A percentile compares a stretch with the other conserved stretches of the same genome.
Conservation (phyloP, 2,329 filamentous ascomycete species). For the Fusarium sp. region DNA sequence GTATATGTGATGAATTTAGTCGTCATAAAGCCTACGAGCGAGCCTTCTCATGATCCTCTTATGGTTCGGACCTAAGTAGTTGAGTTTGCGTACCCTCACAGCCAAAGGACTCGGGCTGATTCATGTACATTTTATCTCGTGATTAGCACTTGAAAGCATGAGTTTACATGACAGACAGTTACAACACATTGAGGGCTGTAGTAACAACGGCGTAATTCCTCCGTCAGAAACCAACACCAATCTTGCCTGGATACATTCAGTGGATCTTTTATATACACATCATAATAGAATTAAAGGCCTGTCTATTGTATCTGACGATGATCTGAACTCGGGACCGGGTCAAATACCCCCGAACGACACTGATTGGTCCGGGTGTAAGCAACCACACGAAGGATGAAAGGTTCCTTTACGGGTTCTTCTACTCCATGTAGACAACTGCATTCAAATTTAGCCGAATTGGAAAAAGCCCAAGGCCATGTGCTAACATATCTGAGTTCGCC, state of each 20-base stretch:
- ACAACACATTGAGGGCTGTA: background rate
- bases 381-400: constrained; percentile 6
- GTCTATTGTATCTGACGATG: background rate
- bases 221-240: background rate
- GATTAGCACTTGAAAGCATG: background rate
- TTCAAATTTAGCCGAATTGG: constrained; percentile 21
- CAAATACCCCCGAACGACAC: background rate
- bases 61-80: rapidly evolving
- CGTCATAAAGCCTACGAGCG: background rate
- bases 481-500: background rate
- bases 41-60: background rate
- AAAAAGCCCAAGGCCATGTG: background rate
- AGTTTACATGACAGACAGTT: too few relatives aligned
- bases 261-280: background rate
- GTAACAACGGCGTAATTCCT: background rate
- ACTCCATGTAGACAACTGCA: background rate
- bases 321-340: constrained; percentile 7
- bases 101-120: background rate
- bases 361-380: constrained; percentile 28
- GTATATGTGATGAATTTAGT: background rate
- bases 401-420: background rate
- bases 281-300: background rate
- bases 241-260: background rate
- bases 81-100: background rate
- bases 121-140: background rate